Evolutionary conservation across 305 asterid genomes (phyloP).

Genomic region (Fraxinus platypoda): DNA sequence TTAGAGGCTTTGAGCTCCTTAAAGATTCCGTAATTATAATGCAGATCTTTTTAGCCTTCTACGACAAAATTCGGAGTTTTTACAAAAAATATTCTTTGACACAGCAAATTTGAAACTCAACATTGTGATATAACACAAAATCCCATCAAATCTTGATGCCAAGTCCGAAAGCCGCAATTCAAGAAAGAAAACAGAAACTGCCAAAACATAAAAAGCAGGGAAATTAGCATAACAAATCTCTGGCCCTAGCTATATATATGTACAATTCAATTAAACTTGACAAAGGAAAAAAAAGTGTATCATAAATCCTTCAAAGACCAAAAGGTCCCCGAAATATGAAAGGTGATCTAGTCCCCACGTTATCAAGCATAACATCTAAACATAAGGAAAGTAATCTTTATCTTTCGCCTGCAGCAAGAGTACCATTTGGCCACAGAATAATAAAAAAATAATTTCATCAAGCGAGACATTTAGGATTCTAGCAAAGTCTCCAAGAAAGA

Average conservation of each 20-base stretch:
- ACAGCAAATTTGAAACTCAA: slow-evolving; percentile 18
- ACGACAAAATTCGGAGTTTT: slow-evolving; percentile 7
- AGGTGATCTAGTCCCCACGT: slow-evolving; percentile 14
- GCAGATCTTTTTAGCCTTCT: slow-evolving; percentile 13
- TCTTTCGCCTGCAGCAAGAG: not conserved
- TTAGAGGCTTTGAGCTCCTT: slow-evolving; percentile 13
- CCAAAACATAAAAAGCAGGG: too few relatives aligned
- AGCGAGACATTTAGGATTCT: not conserved
- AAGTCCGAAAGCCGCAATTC: slow-evolving; percentile 38
- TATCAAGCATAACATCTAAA: too few relatives aligned
- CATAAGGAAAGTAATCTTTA: not conserved
- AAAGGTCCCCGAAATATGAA: slow-evolving; percentile 24
- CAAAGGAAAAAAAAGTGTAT: slow-evolving; percentile 2
- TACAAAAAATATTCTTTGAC: slow-evolving; percentile 17
- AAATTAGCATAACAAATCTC: too few relatives aligned
- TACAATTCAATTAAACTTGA: not conserved
- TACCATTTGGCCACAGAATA: not conserved
- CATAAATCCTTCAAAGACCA: not conserved
- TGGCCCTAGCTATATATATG: too few relatives aligned
- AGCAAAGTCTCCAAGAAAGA: not conserved
- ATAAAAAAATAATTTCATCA: not conserved
- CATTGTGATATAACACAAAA: slow-evolving; percentile 21
- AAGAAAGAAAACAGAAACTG: slow-evolving; percentile 12
- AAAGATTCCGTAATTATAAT: slow-evolving; percentile 18
- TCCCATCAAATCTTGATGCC: slow-evolving; percentile 26